Evolutionary conservation across 1,284 basidiomycete genomes (phyloP).

Genomic region (Phaffia rhodozyma): DNA sequence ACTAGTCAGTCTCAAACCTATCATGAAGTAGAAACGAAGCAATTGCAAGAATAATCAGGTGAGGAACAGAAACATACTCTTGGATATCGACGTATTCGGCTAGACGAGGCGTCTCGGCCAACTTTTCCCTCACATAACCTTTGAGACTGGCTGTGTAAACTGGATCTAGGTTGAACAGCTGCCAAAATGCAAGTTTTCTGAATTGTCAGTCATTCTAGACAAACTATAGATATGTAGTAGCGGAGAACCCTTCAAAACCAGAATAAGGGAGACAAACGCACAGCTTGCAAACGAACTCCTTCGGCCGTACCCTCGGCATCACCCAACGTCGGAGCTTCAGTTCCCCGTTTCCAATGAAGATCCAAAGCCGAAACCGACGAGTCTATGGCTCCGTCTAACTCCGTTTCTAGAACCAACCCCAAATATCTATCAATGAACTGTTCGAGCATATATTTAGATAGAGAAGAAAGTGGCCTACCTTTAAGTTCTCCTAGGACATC

Average conservation of each 20-base stretch:
- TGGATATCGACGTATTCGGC: constrained; percentile 6
- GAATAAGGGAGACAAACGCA: background rate
- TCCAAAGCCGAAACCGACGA: constrained; percentile 3
- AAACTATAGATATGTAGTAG: background rate
- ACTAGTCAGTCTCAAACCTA: background rate
- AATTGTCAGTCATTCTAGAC: background rate
- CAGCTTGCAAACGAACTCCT: constrained; percentile 1
- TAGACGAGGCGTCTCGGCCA: constrained; percentile 8
- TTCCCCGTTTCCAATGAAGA: constrained; percentile 14
- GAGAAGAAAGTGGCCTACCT: constrained; percentile 30
- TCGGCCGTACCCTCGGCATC: constrained; percentile 16
- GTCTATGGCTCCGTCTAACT: background rate
- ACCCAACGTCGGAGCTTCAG: constrained; percentile 5
- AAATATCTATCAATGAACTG: background rate
- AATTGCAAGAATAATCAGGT: background rate
- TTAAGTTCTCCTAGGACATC: constrained; percentile 79
- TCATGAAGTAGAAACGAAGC: background rate
- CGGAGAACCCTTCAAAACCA: background rate
- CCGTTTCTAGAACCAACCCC: background rate
- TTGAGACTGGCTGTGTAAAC: constrained; percentile 13
- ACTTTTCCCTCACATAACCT: constrained; percentile 5
- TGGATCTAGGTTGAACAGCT: constrained; percentile 13
- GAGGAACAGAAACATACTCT: background rate
- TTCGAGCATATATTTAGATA: background rate
- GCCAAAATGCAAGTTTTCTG: background rate